These are phyloP conservation scores for Cornus florida DNA, from an alignment of 148 eudicot genomes.

Conservation along the genomic window DNA sequence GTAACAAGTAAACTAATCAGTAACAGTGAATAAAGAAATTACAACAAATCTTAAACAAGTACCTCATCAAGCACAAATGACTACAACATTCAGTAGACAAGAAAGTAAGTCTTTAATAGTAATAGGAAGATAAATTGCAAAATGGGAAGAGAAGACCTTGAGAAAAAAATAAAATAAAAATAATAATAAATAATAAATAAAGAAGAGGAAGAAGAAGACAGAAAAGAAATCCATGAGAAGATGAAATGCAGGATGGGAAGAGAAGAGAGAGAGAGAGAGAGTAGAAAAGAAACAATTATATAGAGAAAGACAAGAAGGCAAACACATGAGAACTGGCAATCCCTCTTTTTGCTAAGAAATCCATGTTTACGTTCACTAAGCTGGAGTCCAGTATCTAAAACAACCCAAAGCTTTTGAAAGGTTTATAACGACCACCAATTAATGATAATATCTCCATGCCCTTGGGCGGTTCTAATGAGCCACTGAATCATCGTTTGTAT, in stretches of 20 bases:
- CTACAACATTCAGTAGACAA: background rate
- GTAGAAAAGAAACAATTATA: no score
- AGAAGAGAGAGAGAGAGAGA: no score
- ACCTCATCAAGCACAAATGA: background rate
- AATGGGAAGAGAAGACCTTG: background rate
- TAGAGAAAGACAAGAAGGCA: background rate
- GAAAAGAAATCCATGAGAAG: background rate
- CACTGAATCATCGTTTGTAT: no score
- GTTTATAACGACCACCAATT: background rate
- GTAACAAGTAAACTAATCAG: slow-evolving; percentile 4
- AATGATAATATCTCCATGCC: background rate
- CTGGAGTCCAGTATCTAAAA: background rate
- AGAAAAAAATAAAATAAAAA: background rate
- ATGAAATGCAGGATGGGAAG: no score
- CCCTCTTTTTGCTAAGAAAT: background rate
- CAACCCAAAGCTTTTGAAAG: background rate
- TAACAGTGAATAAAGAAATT: background rate
- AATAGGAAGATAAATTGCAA: background rate
- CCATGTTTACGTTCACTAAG: background rate
- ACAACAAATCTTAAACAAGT: background rate
- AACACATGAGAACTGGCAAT: background rate
- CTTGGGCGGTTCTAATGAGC: background rate
- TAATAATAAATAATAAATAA: background rate
- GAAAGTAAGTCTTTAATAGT: background rate
- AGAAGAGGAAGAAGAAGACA: background rate